Evolutionary conservation across 2,329 filamentous ascomycete species (phyloP).

Genomic region (Claviceps sp.): DNA sequence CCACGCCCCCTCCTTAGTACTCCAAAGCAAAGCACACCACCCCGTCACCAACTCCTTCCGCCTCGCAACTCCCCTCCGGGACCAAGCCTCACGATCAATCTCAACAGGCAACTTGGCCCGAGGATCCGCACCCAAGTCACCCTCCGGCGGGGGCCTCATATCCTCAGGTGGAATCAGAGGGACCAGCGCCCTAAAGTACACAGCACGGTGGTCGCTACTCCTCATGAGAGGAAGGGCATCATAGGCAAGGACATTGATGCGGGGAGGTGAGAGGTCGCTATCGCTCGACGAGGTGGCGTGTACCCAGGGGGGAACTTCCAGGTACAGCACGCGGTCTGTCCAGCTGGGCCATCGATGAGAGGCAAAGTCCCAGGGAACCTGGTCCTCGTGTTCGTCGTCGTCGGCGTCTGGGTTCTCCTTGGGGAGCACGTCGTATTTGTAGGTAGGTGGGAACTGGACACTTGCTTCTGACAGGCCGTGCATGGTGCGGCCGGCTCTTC

Average conservation of each 20-base stretch:
- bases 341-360: constrained; percentile 77
- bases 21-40: constrained; percentile 41
- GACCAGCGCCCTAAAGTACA: constrained; percentile 57
- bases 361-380: constrained; percentile 57
- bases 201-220: constrained; percentile 81
- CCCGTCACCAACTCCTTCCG: constrained; percentile 35
- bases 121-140: constrained; percentile 20
- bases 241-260: constrained; percentile 50
- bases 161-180: constrained; percentile 38
- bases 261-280: constrained; percentile 8
- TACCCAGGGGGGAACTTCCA: constrained; percentile 46
- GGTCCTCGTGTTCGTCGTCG: constrained; percentile 14
- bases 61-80: constrained; percentile 32
- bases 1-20: constrained; percentile 36
- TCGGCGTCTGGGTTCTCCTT: constrained; percentile 9
- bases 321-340: constrained; percentile 82
- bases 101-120: constrained; percentile 34
- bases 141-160: constrained; percentile 20
- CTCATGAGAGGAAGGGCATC: constrained; percentile 62
- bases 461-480: constrained; percentile 66
- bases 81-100: constrained; percentile 42
- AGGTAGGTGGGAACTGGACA: constrained; percentile 78
- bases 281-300: constrained; percentile 17
- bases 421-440: constrained; percentile 58
- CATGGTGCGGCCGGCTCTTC: constrained; percentile 52